A percentile compares a stretch with the other conserved stretches of the same genome.
Conservation (phyloP, 306 rosid genomes). For the Fragaria ananassa region DNA sequence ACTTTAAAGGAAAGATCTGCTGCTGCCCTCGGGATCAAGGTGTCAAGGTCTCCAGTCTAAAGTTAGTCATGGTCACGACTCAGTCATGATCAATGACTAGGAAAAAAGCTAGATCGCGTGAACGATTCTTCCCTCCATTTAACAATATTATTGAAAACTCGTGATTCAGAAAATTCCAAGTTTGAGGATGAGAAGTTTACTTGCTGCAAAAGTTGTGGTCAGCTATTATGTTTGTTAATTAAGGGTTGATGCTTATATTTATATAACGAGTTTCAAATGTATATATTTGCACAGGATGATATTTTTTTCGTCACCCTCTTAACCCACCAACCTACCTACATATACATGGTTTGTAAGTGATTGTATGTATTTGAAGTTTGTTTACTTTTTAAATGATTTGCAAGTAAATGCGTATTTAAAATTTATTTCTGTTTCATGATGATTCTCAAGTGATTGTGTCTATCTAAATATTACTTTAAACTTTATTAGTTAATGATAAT, state of each 20-base stretch:
- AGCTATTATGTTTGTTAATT: not conserved
- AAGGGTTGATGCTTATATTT: too few species aligned
- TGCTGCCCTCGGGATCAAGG: not conserved
- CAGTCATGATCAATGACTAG: not conserved
- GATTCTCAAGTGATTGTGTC: too few species aligned
- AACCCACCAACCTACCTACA: too few species aligned
- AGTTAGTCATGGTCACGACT: constrained; percentile 1
- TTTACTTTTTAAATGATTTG: too few species aligned
- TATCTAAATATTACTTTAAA: too few species aligned
- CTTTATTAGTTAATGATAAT: too few species aligned
- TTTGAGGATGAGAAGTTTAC: not conserved
- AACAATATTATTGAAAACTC: not conserved
- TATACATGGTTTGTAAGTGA: not conserved
- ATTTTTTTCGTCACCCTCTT: too few species aligned
- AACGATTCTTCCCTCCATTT: not conserved
- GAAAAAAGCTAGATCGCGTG: not conserved
- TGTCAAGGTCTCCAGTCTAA: not conserved
- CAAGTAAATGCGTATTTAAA: not conserved
- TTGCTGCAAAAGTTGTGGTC: not conserved
- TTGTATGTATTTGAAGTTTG: not conserved
- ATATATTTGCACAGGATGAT: too few species aligned
- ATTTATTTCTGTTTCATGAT: too few species aligned
- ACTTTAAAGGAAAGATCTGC: not conserved
- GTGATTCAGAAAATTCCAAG: not conserved
- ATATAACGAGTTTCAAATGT: too few species aligned